A percentile compares a stretch with the other conserved stretches of the same genome.
phyloP scores from a whole-genome alignment of 345 rosid genomes.

The Populus alba region DNA sequence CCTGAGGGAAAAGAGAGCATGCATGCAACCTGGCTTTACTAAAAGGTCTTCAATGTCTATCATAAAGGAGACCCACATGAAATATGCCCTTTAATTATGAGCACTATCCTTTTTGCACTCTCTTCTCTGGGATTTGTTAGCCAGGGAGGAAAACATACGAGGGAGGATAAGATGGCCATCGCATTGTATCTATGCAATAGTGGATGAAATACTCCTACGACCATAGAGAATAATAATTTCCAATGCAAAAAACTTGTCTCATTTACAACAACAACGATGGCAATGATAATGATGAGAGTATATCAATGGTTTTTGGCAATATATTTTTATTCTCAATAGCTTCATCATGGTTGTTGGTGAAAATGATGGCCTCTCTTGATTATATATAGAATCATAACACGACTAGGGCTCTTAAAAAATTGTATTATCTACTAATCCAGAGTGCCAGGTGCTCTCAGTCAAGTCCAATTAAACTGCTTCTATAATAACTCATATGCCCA shows the following conservation, averaged over 20 bases:
- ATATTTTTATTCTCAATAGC: neutral
- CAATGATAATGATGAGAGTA: conserved; percentile 17
- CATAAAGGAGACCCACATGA: conserved; percentile 10
- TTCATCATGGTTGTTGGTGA: conserved; percentile 28
- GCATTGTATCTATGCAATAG: neutral
- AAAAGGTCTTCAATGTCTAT: conserved; percentile 2
- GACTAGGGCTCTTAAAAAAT: neutral
- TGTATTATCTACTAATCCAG: neutral
- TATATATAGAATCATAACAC: neutral
- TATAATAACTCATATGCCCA: neutral
- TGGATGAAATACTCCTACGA: neutral
- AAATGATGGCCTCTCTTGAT: conserved; percentile 11
- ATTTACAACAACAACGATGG: conserved; percentile 17
- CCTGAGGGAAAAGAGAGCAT: conserved; percentile 18
- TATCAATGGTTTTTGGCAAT: neutral
- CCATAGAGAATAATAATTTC: neutral
- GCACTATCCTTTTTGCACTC: neutral
- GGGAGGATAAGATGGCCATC: neutral
- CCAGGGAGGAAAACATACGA: neutral
- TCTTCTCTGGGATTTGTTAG: neutral
- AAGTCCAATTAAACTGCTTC: neutral
- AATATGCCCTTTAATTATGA: neutral
- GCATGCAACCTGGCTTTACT: conserved; percentile 19
- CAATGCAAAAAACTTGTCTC: conserved; percentile 11
- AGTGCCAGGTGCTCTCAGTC: neutral